Percentiles rank a stretch among this genome's conserved stretches.
Conservation (phyloP, 768 basidiomycete genomes). For the Trametes gibbosa region DNA sequence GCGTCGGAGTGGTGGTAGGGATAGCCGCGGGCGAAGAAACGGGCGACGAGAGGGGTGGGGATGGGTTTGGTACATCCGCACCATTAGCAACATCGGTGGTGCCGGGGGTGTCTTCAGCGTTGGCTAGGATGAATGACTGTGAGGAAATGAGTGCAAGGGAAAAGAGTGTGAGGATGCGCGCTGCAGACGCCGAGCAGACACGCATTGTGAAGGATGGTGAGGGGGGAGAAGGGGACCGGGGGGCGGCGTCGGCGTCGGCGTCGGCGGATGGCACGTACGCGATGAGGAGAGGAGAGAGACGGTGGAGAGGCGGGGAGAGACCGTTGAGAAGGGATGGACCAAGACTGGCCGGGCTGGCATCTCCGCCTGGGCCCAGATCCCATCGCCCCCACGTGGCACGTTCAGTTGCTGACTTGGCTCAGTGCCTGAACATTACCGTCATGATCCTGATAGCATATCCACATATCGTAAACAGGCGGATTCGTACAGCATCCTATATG, state of each 20-base stretch:
- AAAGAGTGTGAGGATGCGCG: conserved; percentile 32
- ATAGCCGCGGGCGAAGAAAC: not conserved
- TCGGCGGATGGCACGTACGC: conserved; percentile 2
- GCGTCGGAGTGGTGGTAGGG: not conserved
- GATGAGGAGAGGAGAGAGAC: conserved; percentile 2
- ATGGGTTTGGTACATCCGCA: not conserved
- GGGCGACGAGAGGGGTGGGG: not conserved
- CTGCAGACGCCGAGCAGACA: conserved; percentile 26
- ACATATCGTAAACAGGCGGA: not conserved
- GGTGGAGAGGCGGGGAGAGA: not conserved
- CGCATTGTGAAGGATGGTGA: conserved; percentile 23
- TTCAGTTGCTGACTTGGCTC: not conserved
- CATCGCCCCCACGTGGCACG: not conserved
- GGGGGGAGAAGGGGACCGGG: conserved; percentile 14
- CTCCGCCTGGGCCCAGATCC: not conserved
- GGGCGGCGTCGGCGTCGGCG: conserved; percentile 23
- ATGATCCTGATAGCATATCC: too few relatives aligned
- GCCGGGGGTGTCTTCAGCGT: conserved; percentile 7
- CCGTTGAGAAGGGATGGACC: not conserved
- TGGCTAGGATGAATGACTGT: conserved; percentile 27
- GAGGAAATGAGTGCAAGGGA: conserved; percentile 30
- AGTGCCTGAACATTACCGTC: not conserved
- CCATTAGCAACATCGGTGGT: not conserved
- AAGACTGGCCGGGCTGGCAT: not conserved
- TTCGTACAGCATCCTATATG: not conserved